Evolutionary conservation across 139 green algal genomes (phyloP).

Genomic region (Closterium sp.): DNA sequence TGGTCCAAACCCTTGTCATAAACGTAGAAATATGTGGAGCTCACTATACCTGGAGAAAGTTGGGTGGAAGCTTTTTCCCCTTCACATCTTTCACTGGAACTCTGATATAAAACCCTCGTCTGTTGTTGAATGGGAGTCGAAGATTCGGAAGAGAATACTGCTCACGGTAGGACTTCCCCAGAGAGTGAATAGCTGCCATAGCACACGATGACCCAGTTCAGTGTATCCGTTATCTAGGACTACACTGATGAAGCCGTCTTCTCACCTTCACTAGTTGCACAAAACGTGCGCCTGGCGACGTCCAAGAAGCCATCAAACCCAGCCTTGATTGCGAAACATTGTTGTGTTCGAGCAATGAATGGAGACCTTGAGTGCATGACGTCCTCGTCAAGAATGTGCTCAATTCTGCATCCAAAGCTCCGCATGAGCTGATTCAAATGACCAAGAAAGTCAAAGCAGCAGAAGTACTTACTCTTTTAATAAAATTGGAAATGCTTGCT

Average conservation of each 20-base stretch:
- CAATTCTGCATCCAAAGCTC: conserved; percentile 19
- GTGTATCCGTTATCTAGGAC: background rate
- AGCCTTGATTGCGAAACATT: conserved; percentile 72
- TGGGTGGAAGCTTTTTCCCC: conserved; percentile 4
- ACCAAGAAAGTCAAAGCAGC: background rate
- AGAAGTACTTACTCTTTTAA: background rate
- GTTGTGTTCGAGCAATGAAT: conserved; percentile 69
- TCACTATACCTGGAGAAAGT: conserved; percentile 35
- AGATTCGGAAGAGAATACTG: conserved; percentile 51
- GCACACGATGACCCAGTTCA: no score
- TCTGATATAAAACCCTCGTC: conserved; percentile 72
- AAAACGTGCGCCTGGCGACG: conserved; percentile 74
- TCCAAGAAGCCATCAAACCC: conserved; percentile 75
- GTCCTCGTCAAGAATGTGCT: conserved; percentile 64
- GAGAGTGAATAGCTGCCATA: conserved; percentile 60
- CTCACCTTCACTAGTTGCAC: conserved; percentile 68
- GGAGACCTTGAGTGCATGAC: conserved; percentile 49
- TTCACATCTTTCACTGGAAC: conserved; percentile 24
- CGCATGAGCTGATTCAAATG: background rate
- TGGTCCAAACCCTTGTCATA: background rate
- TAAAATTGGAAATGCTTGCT: conserved; percentile 48
- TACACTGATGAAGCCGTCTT: background rate
- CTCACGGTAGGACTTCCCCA: conserved; percentile 62
- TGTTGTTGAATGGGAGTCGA: conserved; percentile 66
- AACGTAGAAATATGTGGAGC: background rate